Conservation (phyloP, 179 eudicot genomes). For the Beta lomatogona region DNA sequence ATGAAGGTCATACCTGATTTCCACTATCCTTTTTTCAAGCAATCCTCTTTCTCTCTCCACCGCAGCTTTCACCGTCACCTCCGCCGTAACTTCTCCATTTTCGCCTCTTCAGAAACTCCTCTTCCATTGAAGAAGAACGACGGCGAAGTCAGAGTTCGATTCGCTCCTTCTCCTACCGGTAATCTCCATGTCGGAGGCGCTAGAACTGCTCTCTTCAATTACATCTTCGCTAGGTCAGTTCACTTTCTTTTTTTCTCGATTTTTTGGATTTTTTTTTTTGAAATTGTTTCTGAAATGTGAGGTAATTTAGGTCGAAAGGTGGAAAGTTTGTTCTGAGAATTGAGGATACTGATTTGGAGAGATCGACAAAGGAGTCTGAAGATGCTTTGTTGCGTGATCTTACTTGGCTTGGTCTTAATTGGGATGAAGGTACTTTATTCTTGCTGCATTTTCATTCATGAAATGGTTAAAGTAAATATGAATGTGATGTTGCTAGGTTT, state of each 20-base stretch:
- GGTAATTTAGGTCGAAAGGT: conserved; percentile 65
- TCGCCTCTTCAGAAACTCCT: conserved; percentile 41
- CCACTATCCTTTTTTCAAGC: conserved; percentile 39
- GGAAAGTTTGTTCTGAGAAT: conserved; percentile 88
- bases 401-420: conserved; percentile 90
- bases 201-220: conserved; percentile 91
- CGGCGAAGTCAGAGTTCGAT: conserved; percentile 69
- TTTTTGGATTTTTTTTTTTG: not conserved
- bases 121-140: conserved; percentile 20
- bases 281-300: not conserved
- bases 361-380: conserved; percentile 91
- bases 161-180: conserved; percentile 97
- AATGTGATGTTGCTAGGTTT: not conserved
- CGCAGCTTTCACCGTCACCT: conserved; percentile 30
- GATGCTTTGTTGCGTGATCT: conserved; percentile 85
- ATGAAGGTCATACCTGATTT: conserved; percentile 44
- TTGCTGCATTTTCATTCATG: not conserved
- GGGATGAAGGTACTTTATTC: conserved; percentile 82
- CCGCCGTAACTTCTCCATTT: conserved; percentile 44
- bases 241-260: no score
- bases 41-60: conserved; percentile 29
- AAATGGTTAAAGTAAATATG: not conserved
- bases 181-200: conserved; percentile 98
- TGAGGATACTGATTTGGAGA: conserved; percentile 92
- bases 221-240: conserved; percentile 74